phyloP scores from a whole-genome alignment of 2,329 filamentous ascomycete genomes.

The Aureobasidium namibiae region DNA sequence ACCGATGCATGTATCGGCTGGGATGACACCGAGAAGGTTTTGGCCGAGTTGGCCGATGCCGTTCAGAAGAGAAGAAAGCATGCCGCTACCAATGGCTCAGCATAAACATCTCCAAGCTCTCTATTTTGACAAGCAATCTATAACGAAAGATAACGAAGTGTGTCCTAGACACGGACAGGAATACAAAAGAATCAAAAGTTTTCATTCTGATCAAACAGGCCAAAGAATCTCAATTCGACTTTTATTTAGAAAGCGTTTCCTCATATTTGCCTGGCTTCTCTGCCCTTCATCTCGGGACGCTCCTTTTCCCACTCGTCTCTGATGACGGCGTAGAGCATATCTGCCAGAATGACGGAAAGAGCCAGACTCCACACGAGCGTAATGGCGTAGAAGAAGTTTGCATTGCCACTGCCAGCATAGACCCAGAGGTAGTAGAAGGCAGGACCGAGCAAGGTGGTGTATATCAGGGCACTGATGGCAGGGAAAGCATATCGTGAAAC shows the following conservation, averaged over 20 bases:
- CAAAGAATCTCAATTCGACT: neutral
- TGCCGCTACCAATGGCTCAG: constrained; percentile 9
- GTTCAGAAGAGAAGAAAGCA: constrained; percentile 63
- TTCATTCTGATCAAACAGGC: neutral
- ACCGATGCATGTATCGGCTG: constrained; percentile 96
- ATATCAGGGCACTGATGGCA: constrained; percentile 71
- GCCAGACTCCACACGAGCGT: constrained; percentile 97
- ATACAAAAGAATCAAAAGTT: constrained; percentile 1
- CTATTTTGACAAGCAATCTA: neutral
- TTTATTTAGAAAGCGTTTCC: no score
- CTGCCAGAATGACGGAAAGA: constrained; percentile 75
- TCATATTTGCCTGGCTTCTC: constrained; percentile 76
- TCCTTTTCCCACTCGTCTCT: constrained; percentile 92
- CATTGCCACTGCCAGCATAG: constrained; percentile 93
- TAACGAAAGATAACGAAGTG: neutral
- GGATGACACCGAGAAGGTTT: constrained; percentile 75
- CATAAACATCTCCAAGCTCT: neutral
- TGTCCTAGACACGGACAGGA: neutral
- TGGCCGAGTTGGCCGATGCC: constrained; percentile 69
- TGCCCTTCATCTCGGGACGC: constrained; percentile 79
- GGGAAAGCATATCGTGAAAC: constrained; percentile 93
- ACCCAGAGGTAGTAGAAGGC: constrained; percentile 98
- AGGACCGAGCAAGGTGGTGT: constrained; percentile 80
- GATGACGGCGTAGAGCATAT: constrained; percentile 79
- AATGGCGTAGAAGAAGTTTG: constrained; percentile 99